Percentiles rank a stretch among this genome's conserved stretches.
phyloP scores from a whole-genome alignment of 2,329 filamentous ascomycete species.

The Cercospora janseana region DNA sequence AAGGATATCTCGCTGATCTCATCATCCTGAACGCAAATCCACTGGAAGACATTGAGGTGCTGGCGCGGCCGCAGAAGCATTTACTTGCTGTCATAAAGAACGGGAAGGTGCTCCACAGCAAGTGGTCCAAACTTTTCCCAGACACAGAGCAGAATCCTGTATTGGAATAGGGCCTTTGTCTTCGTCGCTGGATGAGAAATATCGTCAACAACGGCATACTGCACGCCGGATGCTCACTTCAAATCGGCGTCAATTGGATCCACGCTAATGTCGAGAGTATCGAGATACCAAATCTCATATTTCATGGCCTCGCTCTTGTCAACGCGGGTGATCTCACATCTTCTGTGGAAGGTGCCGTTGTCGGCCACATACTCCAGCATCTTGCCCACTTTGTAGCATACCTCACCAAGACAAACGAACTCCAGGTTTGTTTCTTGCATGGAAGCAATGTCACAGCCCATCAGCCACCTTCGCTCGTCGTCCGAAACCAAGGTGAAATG shows the following conservation, averaged over 20 bases:
- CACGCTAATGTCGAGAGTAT: slow-evolving; percentile 36
- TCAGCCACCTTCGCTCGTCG: slow-evolving; percentile 36
- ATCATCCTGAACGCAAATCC: slow-evolving; percentile 55
- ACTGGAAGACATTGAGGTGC: slow-evolving; percentile 54
- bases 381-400: slow-evolving; percentile 40
- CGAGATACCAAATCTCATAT: slow-evolving; percentile 49
- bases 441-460: slow-evolving; percentile 25
- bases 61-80: slow-evolving; percentile 50
- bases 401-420: slow-evolving; percentile 43
- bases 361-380: slow-evolving; percentile 22
- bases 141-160: slow-evolving; percentile 23
- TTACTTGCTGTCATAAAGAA: slow-evolving; percentile 56
- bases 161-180: slow-evolving; percentile 17
- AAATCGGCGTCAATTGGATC: slow-evolving; percentile 27
- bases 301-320: slow-evolving; percentile 41
- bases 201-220: neutral
- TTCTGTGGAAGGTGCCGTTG: slow-evolving; percentile 28
- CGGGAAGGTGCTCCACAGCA: slow-evolving; percentile 47
- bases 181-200: neutral
- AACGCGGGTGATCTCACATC: slow-evolving; percentile 36
- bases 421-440: slow-evolving; percentile 30
- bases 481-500: slow-evolving; percentile 22
- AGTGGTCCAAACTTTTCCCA: slow-evolving; percentile 33
- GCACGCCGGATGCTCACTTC: slow-evolving; percentile 7
- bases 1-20: slow-evolving; percentile 55